A percentile compares a stretch with the other conserved stretches of the same genome.
Conservation (phyloP, 1,284 basidiomycete genomes). For the Sanguinoderma infundibulare region DNA sequence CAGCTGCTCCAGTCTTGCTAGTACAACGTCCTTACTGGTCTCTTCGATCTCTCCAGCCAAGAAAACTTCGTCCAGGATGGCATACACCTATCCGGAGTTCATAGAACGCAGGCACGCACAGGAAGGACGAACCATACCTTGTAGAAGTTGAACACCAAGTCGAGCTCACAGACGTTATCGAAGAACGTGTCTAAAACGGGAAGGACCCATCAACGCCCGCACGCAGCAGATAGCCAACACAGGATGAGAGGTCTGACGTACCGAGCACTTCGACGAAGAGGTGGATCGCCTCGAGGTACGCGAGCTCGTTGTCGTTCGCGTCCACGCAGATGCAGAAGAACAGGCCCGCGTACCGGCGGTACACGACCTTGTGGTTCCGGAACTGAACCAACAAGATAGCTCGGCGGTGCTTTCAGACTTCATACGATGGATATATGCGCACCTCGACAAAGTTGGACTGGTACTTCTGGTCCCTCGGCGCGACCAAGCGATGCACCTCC, state of each 20-base stretch:
- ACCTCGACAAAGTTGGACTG: conserved; percentile 99
- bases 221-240: no score
- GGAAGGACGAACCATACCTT: conserved; percentile 59
- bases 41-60: conserved; percentile 99
- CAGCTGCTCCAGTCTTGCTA: conserved; percentile 87
- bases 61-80: conserved; percentile 98
- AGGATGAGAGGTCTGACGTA: conserved; percentile 41
- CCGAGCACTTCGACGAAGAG: conserved; percentile 98
- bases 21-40: conserved; percentile 94
- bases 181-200: conserved; percentile 87
- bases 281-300: conserved; percentile 97
- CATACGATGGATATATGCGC: conserved; percentile 28
- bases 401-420: no score
- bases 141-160: conserved; percentile 99
- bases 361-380: conserved; percentile 94
- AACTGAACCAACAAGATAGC: conserved; percentile 57
- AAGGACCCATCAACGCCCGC: neutral
- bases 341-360: conserved; percentile 94
- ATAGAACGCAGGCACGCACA: neutral
- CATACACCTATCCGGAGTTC: conserved; percentile 74
- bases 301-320: conserved; percentile 97
- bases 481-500: conserved; percentile 94
- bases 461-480: conserved; percentile 98
- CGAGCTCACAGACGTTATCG: conserved; percentile 96
- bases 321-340: conserved; percentile 99